Percentiles rank a stretch among this genome's conserved stretches.
Evolutionary conservation across 2,329 filamentous ascomycete species (phyloP).

Genomic region (Calonectria honghensis): DNA sequence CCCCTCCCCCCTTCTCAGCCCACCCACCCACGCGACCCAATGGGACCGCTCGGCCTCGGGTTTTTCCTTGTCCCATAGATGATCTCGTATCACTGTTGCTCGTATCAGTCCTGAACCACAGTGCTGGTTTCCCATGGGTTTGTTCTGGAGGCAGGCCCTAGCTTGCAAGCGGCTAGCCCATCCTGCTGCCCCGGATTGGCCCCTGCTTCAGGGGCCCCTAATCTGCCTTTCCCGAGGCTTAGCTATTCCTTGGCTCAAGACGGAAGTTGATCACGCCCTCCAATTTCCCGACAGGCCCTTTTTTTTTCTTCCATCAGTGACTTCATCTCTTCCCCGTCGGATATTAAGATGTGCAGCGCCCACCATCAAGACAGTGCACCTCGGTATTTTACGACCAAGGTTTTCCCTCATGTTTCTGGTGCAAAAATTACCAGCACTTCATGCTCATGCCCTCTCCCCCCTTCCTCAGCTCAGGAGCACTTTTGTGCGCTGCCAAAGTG

Average conservation of each 20-base stretch:
- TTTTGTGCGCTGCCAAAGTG: background rate
- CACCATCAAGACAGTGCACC: background rate
- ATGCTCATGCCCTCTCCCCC: too few species aligned
- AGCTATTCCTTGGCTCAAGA: conserved; percentile 12
- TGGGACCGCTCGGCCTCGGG: background rate
- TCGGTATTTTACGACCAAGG: background rate
- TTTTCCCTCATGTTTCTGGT: background rate
- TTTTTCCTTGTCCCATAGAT: background rate
- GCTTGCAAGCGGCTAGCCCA: conserved; percentile 2
- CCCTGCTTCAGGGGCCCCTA: conserved; percentile 15
- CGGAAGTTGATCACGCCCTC: conserved; percentile 23
- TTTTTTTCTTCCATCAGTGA: background rate
- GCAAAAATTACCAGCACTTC: too few species aligned
- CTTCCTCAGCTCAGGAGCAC: background rate
- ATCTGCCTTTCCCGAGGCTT: conserved; percentile 24
- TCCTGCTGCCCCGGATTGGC: conserved; percentile 9
- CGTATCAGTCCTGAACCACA: conserved; percentile 9
- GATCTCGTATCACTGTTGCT: conserved; percentile 14
- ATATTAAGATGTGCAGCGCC: background rate
- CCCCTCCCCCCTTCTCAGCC: too few species aligned
- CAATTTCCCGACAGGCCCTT: conserved; percentile 10
- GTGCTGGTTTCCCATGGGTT: background rate
- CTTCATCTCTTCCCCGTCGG: background rate
- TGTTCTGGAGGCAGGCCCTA: background rate
- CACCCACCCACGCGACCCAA: background rate